Evolutionary conservation across 1,139 yeast genomes (phyloP).

Genomic region (Maudiozyma humilis): DNA sequence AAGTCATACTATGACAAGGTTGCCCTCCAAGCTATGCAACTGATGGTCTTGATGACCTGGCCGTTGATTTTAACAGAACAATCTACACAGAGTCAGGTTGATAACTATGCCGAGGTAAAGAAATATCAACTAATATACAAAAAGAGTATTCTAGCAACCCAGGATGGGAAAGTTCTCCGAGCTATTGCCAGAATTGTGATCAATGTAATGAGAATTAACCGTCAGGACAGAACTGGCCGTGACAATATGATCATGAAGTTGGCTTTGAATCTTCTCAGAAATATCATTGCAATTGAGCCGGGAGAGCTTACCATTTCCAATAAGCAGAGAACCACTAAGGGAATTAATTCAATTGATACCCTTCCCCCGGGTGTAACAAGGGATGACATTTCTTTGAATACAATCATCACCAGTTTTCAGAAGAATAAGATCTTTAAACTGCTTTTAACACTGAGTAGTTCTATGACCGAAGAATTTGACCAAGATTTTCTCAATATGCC

Average conservation of each 20-base stretch:
- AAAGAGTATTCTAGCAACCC: constrained; percentile 50
- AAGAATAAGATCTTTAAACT: constrained; percentile 66
- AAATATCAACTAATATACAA: constrained; percentile 67
- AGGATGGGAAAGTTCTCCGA: constrained; percentile 54
- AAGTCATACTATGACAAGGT: constrained; percentile 45
- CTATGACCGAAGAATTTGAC: constrained; percentile 58
- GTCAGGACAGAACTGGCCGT: constrained; percentile 52
- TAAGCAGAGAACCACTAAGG: constrained; percentile 28
- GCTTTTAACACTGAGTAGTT: constrained; percentile 57
- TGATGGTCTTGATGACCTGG: constrained; percentile 81
- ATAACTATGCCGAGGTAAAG: constrained; percentile 51
- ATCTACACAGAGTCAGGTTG: constrained; percentile 44
- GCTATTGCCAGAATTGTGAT: constrained; percentile 65
- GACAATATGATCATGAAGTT: constrained; percentile 69
- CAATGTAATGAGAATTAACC: constrained; percentile 50
- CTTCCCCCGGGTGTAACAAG: constrained; percentile 48
- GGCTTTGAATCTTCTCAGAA: constrained; percentile 66
- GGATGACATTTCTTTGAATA: constrained; percentile 63
- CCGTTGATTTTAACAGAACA: constrained; percentile 57
- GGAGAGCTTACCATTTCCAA: constrained; percentile 45
- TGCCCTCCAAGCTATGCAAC: constrained; percentile 64
- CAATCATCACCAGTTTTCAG: constrained; percentile 50
- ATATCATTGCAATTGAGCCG: constrained; percentile 68
- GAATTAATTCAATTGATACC: constrained; percentile 32
- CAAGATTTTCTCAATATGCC: constrained; percentile 51